phyloP scores from a whole-genome alignment of 306 rosid genomes.

The Abrus pulchellus region DNA sequence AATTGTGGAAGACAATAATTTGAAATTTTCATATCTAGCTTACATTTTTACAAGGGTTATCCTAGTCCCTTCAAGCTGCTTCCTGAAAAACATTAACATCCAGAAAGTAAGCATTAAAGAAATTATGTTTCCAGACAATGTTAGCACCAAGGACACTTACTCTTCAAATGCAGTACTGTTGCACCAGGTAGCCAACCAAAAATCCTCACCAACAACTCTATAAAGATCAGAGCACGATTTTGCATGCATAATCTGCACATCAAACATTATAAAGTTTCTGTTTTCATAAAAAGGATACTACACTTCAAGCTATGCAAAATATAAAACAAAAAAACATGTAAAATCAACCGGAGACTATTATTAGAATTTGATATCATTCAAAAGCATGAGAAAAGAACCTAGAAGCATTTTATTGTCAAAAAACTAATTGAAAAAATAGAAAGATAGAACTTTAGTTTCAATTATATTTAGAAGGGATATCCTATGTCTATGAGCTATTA shows the following conservation, averaged over 20 bases:
- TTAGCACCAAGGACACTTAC: slow-evolving; percentile 55
- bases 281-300: slow-evolving; percentile 1
- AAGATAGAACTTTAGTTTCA: slow-evolving; percentile 32
- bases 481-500: slow-evolving; percentile 7
- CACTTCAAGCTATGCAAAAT: not conserved
- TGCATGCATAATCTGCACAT: slow-evolving; percentile 77
- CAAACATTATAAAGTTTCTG: slow-evolving; percentile 35
- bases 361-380: slow-evolving; percentile 13
- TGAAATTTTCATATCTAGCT: slow-evolving; percentile 38
- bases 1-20: slow-evolving; percentile 39
- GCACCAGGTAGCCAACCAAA: slow-evolving; percentile 97
- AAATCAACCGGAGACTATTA: slow-evolving; percentile 15
- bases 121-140: slow-evolving; percentile 37
- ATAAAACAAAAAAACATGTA: not conserved
- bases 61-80: slow-evolving; percentile 96
- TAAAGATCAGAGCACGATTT: slow-evolving; percentile 91
- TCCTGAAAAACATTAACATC: slow-evolving; percentile 72
- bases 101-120: slow-evolving; percentile 51
- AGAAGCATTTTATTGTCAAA: slow-evolving; percentile 11
- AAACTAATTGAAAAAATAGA: not conserved
- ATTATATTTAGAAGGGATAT: slow-evolving; percentile 35
- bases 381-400: not conserved
- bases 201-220: slow-evolving; percentile 84
- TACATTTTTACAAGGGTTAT: slow-evolving; percentile 82
- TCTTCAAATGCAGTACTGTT: slow-evolving; percentile 88